Percentiles rank a stretch among this genome's conserved stretches.
These are phyloP conservation scores for Neofusicoccum parvum DNA, from an alignment of 2,329 filamentous ascomycete species.

Conservation along the genomic window DNA sequence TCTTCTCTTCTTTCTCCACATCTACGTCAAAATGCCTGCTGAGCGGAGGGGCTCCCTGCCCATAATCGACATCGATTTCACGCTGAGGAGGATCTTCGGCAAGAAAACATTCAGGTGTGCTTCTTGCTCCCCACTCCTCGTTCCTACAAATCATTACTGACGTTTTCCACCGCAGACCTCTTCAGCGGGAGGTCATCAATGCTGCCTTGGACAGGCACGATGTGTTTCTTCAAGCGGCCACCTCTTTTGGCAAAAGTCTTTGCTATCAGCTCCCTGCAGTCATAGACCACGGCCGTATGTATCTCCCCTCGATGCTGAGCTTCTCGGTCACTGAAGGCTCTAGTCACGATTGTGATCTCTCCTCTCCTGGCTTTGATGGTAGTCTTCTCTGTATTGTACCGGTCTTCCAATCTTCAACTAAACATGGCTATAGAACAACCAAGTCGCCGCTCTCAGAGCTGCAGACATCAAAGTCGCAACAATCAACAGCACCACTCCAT, in stretches of 20 bases:
- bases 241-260: conserved; percentile 88
- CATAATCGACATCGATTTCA: conserved; percentile 69
- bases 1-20: too few relatives aligned
- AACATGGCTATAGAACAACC: conserved; percentile 68
- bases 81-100: conserved; percentile 71
- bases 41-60: conserved; percentile 30
- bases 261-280: conserved; percentile 93
- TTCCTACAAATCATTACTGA: neutral
- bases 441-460: conserved; percentile 77
- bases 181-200: conserved; percentile 84
- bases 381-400: conserved; percentile 26
- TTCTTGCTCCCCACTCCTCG: conserved; percentile 20
- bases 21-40: conserved; percentile 31
- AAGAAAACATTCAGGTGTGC: conserved; percentile 72
- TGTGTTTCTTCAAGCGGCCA: conserved; percentile 90
- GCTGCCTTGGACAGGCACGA: conserved; percentile 81
- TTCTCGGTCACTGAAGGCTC: conserved; percentile 24
- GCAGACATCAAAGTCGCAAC: conserved; percentile 79
- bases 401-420: neutral
- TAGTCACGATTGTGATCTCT: conserved; percentile 87
- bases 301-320: neutral
- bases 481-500: conserved; percentile 80
- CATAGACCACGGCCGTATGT: conserved; percentile 79
- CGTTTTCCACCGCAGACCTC: conserved; percentile 59
- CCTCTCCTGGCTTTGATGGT: conserved; percentile 89